Evolutionary conservation across 2,329 filamentous ascomycete genomes (phyloP), one percentile per base, ranked within the genome.

Genomic region (Amauroascus niger): DNA sequence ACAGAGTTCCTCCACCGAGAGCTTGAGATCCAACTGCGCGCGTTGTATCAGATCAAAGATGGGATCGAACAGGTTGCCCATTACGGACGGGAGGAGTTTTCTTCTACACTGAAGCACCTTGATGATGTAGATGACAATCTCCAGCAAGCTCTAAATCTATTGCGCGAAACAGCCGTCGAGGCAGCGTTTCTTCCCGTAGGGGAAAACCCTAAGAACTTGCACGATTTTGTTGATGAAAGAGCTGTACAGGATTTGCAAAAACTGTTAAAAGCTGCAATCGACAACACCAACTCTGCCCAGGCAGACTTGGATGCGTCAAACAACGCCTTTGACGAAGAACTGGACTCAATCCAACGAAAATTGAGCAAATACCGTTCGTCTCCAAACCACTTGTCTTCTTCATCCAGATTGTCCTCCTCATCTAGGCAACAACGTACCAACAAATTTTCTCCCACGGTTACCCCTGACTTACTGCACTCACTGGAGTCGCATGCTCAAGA

Each of bases 401-500:
- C 53, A 4, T 45, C 41, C 22, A 47, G 11, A 13, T 49, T 69
- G 33, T 67, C 67, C 16, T 69, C 69, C 9, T 70, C 69, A 8
- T 65, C 67, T 6, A 61, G 64, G 2, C 67, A 66, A 2, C 49
- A 61, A 6, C 40, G 32, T 18, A 62, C 65, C 8, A 66, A 62
- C 50, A 53, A 70, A 6, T 62, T 67, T 8, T 64, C 67, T 6
- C 62, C 66, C 18, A 70, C 75, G 0, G 62, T 64, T 4, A 74
- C 83, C 43, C 71, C 77, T 1, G 70, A 76, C 3, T 73, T 82
- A 40, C 72, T 87, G n/a, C 72, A 77, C 28, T 74, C 76, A 2
- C 76, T 95, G 33, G 82, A 90, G 59, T 76, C 76, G 13, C 83
- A 91, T 60, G 90, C 90, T 0, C 83, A 87, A 58, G 82, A 84